Base-by-base conservation (phyloP, 441 rosid species). In the Croton setiger region DNA sequence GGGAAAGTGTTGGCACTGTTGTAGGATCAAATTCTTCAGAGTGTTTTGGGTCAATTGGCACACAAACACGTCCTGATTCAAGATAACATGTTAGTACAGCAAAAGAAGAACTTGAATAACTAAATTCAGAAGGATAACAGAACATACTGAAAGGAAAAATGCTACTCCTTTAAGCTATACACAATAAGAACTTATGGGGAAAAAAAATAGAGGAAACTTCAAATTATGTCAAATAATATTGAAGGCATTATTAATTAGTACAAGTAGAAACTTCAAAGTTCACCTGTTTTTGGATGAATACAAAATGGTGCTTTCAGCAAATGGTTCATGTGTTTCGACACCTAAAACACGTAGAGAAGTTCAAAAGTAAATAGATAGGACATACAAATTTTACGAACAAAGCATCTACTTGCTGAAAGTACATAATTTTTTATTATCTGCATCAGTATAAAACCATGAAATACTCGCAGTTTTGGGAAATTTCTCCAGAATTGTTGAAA, bases 241-340 rank as follows among this genome's bases (percentile, higher is more conserved):
- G n/a, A n/a, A 45, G 35, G 57, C 60, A 69, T 43, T 35, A 17
- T 31, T 36, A 21, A 20, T 37, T 37, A n/a, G 51, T 35, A 47
- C 53, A 17, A 39, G 27, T 9, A 37, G 31, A 52, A 39, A 62
- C 31, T 49, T 69, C 27, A 8, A 14, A n/a, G 31, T 60, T 52
- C 54, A 87, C 99, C 98, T 82, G 98, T 95, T 83, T 90, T 86
- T 15, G 98, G 98, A 80, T 89, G 98, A 53, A 95, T 84, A 66
- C 99, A 95, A 72, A 95, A 95, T 53, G 99, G 98, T 63, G 99
- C 97, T 85, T 95, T 95, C 54, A 95, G 84, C 84, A 95, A 88
- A 82, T 95, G 99, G 83, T 92, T 92, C 97, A 87, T 92, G 82
- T 90, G 96, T 77, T 86, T 95, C 56, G 98, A 88, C 35, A 95